Base-by-base conservation (phyloP, 176 grass and related monocot species). In the Elymus sibiricus region DNA sequence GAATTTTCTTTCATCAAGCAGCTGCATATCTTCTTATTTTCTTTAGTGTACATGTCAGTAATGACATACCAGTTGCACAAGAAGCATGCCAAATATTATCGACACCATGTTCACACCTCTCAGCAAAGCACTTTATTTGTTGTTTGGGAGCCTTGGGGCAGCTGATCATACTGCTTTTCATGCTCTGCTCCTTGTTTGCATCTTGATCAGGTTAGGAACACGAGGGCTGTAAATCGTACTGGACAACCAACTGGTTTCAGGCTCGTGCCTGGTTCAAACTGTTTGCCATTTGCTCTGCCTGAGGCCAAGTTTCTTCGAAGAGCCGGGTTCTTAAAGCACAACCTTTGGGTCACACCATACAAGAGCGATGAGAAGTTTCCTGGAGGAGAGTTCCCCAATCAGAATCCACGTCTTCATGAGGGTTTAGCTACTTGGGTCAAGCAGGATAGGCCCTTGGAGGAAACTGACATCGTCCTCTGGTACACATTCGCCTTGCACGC, bases 191-290 rank as follows among this genome's bases (percentile, higher is more conserved):
- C 55, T 81, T 32, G 17, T 81, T 77, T 13, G 22, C 63, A 46
- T 88, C 44, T 59, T 47, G 11, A 65, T 34, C 80, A 99, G 97
- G 94, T 99, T 49, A 90, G 94, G 76, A 99, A 99, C 78, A 97
- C 97, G 21, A 83, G 97, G 76, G 91, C 88, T 80, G 97, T 94
- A 44, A 99, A 99, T 84, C 88, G 97, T 51, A 97, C 97, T 0
- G 97, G 97, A 35, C 97, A 99, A 80, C 94, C 97, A 82, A 97
- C 97, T 79, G 94, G 97, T 24, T 99, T 97, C 89, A 99, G 88
- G 80, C 90, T 99, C 1, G 89, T 99, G 24, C 97, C 97, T 34
- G 97, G 97, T 75, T 97, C 94, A 42, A 99, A 99, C 79, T 99
- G 92, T 69, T 69, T 96, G 29, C 94, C 94, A 0, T 61, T 96